Evolutionary conservation across 768 basidiomycete genomes (phyloP).

Genomic region (Amylocystis lapponica): DNA sequence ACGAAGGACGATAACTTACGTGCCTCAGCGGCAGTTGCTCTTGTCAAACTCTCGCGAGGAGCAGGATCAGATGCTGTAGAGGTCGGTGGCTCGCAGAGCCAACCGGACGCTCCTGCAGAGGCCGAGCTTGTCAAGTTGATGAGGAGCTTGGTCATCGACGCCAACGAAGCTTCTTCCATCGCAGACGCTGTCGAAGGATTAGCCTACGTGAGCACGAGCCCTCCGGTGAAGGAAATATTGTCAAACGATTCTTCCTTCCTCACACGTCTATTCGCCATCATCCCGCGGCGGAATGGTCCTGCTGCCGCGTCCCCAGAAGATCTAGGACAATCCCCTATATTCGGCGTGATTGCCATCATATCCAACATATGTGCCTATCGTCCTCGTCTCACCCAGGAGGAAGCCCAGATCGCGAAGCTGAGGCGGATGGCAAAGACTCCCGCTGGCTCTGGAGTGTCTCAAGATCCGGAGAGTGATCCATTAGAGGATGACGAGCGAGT

Average conservation of each 20-base stretch:
- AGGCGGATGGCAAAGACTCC: slow-evolving; percentile 63
- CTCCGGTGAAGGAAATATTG: slow-evolving; percentile 57
- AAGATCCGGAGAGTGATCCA: slow-evolving; percentile 6
- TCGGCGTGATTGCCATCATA: slow-evolving; percentile 73
- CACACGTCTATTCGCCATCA: slow-evolving; percentile 47
- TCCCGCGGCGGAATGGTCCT: slow-evolving; percentile 43
- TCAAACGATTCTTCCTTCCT: slow-evolving; percentile 51
- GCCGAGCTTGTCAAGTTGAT: slow-evolving; percentile 47
- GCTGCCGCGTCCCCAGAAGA: slow-evolving; percentile 15
- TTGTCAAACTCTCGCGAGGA: slow-evolving; percentile 73
- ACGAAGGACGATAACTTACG: slow-evolving; percentile 41
- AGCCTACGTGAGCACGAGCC: slow-evolving; percentile 70
- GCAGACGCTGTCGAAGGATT: slow-evolving; percentile 77
- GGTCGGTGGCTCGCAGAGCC: slow-evolving; percentile 13
- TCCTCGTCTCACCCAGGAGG: slow-evolving; percentile 71
- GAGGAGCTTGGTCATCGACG: slow-evolving; percentile 47
- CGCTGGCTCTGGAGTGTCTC: slow-evolving; percentile 14
- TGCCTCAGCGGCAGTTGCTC: slow-evolving; percentile 63
- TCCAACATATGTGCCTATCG: slow-evolving; percentile 69
- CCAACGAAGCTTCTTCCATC: slow-evolving; percentile 35
- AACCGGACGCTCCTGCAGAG: slow-evolving; percentile 26
- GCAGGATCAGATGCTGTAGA: slow-evolving; percentile 40
- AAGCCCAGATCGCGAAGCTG: slow-evolving; percentile 76
- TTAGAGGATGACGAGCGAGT: slow-evolving; percentile 69
- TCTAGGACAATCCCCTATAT: slow-evolving; percentile 52